Evolutionary conservation across 352 stramenopile genomes (phyloP).

Genomic region (Globisporangium cystogenes): DNA sequence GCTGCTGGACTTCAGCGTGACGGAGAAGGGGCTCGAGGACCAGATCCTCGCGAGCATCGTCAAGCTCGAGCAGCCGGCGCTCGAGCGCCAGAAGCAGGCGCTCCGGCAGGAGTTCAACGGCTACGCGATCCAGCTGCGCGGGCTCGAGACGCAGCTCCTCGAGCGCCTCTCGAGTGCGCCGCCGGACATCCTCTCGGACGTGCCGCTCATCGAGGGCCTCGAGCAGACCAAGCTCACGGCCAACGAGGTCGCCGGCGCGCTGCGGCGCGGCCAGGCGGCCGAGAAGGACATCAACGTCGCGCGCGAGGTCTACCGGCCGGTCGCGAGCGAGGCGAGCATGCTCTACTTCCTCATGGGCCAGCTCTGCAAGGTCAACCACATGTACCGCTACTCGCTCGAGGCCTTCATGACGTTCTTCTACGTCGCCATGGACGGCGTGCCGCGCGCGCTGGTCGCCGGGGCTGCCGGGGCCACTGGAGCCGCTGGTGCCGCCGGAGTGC

Average conservation of each 20-base stretch:
- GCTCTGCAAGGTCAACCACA: constrained; percentile 88
- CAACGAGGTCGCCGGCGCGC: constrained; percentile 78
- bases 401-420: constrained; percentile 89
- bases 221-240: constrained; percentile 90
- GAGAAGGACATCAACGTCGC: constrained; percentile 90
- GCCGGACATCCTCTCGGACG: constrained; percentile 89
- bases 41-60: constrained; percentile 88
- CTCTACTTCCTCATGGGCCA: constrained; percentile 92
- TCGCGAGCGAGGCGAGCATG: constrained; percentile 87
- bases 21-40: constrained; percentile 86
- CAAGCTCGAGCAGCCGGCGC: constrained; percentile 81
- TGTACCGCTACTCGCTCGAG: constrained; percentile 94
- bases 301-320: constrained; percentile 86
- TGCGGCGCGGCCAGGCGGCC: constrained; percentile 81
- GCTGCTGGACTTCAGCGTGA: constrained; percentile 94
- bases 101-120: constrained; percentile 89
- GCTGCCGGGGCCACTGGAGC: no score
- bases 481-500: no score
- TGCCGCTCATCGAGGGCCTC: constrained; percentile 89
- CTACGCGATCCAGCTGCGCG: constrained; percentile 90
- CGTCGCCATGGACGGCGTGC: constrained; percentile 72
- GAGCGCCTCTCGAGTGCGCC: constrained; percentile 89
- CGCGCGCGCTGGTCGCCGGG: no score
- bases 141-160: constrained; percentile 88
- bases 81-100: constrained; percentile 87